Evolutionary conservation across 1,284 basidiomycete species (phyloP).

Genomic region (Rhodotorula sp.): DNA sequence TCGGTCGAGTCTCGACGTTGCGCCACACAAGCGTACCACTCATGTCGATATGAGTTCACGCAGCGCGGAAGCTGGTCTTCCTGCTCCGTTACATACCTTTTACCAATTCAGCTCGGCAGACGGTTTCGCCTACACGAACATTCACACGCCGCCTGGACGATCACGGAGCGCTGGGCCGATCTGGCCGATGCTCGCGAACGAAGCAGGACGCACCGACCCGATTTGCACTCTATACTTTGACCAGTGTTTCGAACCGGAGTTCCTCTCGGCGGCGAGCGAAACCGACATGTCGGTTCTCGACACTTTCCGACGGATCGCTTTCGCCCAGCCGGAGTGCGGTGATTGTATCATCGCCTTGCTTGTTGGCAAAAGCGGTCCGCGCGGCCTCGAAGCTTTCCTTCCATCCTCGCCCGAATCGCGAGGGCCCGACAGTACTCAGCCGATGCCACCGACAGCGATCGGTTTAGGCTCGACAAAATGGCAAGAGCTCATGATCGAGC

Average conservation of each 20-base stretch:
- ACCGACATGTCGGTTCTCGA: constrained; percentile 21
- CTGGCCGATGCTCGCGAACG: background rate
- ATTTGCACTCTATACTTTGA: constrained; percentile 26
- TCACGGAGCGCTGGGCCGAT: background rate
- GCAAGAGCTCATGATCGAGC: background rate
- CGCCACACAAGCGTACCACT: background rate
- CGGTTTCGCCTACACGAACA: constrained; percentile 24
- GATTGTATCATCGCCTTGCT: constrained; percentile 49
- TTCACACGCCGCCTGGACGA: background rate
- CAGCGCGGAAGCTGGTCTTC: background rate
- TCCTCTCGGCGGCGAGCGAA: constrained; percentile 17
- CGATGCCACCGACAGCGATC: background rate
- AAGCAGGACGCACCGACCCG: background rate
- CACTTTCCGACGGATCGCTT: constrained; percentile 47
- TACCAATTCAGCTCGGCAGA: constrained; percentile 25
- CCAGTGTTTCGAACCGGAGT: constrained; percentile 27
- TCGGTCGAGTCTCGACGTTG: background rate
- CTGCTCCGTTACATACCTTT: constrained; percentile 2
- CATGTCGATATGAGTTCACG: background rate
- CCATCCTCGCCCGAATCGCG: constrained; percentile 32
- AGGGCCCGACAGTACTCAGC: no score
- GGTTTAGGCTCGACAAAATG: constrained; percentile 7
- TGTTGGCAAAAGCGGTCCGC: constrained; percentile 45
- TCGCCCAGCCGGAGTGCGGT: constrained; percentile 46
- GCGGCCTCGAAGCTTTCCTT: constrained; percentile 49